Conservation (phyloP, 2,329 filamentous ascomycete genomes). For the Blastomyces parvus region DNA sequence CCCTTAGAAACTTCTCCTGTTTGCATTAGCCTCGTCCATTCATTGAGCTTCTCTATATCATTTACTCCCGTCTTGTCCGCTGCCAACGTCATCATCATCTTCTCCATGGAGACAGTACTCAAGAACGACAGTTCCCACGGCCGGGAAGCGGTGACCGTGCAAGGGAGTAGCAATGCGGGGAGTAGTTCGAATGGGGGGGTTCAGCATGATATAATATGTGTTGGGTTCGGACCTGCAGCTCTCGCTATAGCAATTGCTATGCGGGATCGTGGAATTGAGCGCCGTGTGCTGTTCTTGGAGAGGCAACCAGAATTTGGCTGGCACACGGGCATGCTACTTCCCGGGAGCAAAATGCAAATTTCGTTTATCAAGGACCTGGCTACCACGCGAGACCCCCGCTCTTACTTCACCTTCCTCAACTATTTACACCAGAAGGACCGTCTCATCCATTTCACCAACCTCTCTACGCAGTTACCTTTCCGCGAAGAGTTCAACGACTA, state of each 20-base stretch:
- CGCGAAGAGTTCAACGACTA: slow-evolving; percentile 92
- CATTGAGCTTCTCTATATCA: not conserved
- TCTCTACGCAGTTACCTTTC: slow-evolving; percentile 78
- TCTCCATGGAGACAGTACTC: slow-evolving; percentile 8
- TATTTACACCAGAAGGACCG: slow-evolving; percentile 74
- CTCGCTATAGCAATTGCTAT: slow-evolving; percentile 82
- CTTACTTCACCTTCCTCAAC: slow-evolving; percentile 86
- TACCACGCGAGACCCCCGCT: slow-evolving; percentile 73
- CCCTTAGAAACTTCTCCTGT: not conserved
- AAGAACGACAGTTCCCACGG: slow-evolving; percentile 3
- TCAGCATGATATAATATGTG: slow-evolving; percentile 67
- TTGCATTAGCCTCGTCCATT: not conserved
- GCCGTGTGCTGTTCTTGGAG: slow-evolving; percentile 79
- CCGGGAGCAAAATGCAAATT: slow-evolving; percentile 93
- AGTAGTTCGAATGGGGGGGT: not conserved
- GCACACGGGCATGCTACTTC: slow-evolving; percentile 92
- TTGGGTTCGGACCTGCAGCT: slow-evolving; percentile 88
- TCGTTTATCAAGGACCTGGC: slow-evolving; percentile 95
- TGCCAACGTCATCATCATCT: not conserved
- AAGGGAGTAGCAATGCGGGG: not conserved
- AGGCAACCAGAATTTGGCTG: slow-evolving; percentile 75
- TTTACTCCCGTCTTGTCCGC: not conserved
- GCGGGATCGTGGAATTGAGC: slow-evolving; percentile 61
- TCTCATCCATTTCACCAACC: slow-evolving; percentile 84
- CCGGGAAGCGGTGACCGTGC: not conserved